These are phyloP conservation scores for Schizothecium vesticola DNA, from an alignment of 495 filamentous ascomycete species.

Conservation along the genomic window DNA sequence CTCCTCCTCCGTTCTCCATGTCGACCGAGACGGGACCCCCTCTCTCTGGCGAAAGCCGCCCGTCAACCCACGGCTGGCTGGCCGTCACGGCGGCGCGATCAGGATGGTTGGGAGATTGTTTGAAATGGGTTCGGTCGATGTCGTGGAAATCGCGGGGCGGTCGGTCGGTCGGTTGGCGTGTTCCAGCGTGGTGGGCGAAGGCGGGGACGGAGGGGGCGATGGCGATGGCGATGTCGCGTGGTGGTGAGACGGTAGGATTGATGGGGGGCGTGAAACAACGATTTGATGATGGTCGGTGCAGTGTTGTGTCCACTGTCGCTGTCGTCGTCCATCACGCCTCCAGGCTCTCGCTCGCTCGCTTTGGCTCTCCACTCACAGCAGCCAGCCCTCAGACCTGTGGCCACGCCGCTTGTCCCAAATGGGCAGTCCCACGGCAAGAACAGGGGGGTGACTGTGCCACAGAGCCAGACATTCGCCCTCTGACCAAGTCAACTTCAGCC, in stretches of 20 bases:
- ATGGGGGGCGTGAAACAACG: slow-evolving; percentile 3
- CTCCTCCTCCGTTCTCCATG: background rate
- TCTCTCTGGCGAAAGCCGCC: slow-evolving; percentile 2
- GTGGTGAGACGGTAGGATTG: background rate
- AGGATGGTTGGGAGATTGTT: background rate
- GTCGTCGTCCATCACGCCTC: slow-evolving; percentile 3
- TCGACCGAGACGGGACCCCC: background rate
- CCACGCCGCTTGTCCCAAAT: slow-evolving; percentile 10
- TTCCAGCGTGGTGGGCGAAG: background rate
- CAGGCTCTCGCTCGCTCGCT: background rate
- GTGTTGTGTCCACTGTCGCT: background rate
- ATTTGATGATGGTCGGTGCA: background rate
- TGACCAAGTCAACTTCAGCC: background rate
- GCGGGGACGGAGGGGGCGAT: background rate
- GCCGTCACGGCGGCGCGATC: background rate
- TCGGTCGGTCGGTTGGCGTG: background rate
- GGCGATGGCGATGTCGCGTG: background rate
- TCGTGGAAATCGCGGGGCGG: background rate
- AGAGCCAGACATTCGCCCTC: background rate
- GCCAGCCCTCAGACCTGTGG: background rate
- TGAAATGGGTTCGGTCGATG: background rate
- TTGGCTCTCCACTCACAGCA: background rate
- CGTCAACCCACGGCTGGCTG: background rate
- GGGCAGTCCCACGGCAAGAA: background rate
- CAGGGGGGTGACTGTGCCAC: slow-evolving; percentile 10